Base-by-base conservation (phyloP, 768 basidiomycete species). In the Clitopilus hobsonii region DNA sequence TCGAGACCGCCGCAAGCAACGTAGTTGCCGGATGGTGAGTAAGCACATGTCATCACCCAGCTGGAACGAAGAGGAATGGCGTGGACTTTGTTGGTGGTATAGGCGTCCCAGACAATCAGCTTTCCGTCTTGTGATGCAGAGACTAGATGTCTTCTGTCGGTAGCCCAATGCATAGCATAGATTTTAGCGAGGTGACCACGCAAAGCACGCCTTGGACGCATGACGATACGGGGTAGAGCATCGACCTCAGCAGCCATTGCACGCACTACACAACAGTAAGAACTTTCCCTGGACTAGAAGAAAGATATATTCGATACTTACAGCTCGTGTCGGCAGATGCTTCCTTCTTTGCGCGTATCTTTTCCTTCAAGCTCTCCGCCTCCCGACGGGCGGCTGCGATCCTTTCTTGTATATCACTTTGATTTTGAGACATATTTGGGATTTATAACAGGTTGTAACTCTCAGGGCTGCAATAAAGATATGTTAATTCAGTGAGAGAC, bases 21-120 rank as follows among this genome's bases (percentile, higher is more conserved):
- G 61, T 91, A 97, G 71, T 91, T 95, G 50, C 97, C 96, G 16
- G 91, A 92, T 4, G 97, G 96, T 20, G 97, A 88, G 73, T 98
- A 98, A 51, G 96, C 96, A 69, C 96, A 99, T 51, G 96, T 99
- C 96, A 99, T 99, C 74, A 99, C 96, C 96, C 96, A 99, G 67
- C 91, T 94, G 47, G 94, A 97, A 52, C 96, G 88, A 48, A 99
- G 78, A 51, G 96, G 96, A 69, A 99, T 99, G 62, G 96, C 96
- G 67, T 99, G 97, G 57, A 99, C 96, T 78, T 99, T 99, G 83
- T 99, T 99, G 56, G 95, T 97, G n/a, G 96, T 98, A 74, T 98
- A 98, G 51, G 96, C 96, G 72, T 99, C 96, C 96, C 96, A 99
- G 53, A 99, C 96, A 68, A 99, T 98, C 56, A 99, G 84, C 72